Evolutionary conservation across 306 rosid genomes (phyloP).

Genomic region (Quercus parvula): DNA sequence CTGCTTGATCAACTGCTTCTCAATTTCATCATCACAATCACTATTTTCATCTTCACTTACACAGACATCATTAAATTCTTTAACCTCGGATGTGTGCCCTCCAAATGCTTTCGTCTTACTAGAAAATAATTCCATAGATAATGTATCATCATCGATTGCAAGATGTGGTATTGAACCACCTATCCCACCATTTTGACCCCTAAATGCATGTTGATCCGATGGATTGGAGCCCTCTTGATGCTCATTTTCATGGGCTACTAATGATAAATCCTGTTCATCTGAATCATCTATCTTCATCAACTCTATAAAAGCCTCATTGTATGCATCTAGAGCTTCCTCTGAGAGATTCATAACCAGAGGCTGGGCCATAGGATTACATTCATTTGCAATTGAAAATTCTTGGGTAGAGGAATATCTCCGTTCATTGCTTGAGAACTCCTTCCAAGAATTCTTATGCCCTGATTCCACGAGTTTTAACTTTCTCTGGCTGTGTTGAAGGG

Average conservation of each 20-base stretch:
- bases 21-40: slow-evolving; percentile 58
- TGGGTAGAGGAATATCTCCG: slow-evolving; percentile 20
- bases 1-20: slow-evolving; percentile 65
- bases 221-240: slow-evolving; percentile 1
- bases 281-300: slow-evolving; percentile 45
- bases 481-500: slow-evolving; percentile 61
- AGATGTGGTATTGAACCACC: slow-evolving; percentile 13
- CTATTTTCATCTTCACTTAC: slow-evolving; percentile 37
- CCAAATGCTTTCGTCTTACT: slow-evolving; percentile 19
- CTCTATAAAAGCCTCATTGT: slow-evolving; percentile 58
- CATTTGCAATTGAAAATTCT: slow-evolving; percentile 30
- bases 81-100: slow-evolving; percentile 27
- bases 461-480: slow-evolving; percentile 35
- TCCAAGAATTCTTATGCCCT: slow-evolving; percentile 27
- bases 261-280: slow-evolving; percentile 43
- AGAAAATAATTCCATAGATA: slow-evolving; percentile 22
- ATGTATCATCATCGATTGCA: slow-evolving; percentile 13
- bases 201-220: slow-evolving; percentile 11
- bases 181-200: slow-evolving; percentile 21
- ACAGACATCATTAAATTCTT: slow-evolving; percentile 22
- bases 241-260: slow-evolving; percentile 22
- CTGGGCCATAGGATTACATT: slow-evolving; percentile 17
- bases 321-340: slow-evolving; percentile 57
- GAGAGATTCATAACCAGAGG: slow-evolving; percentile 54
- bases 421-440: slow-evolving; percentile 17